These are phyloP conservation scores for Albifimbria verrucaria DNA, from an alignment of 2,329 filamentous ascomycete species.

Conservation along the genomic window DNA sequence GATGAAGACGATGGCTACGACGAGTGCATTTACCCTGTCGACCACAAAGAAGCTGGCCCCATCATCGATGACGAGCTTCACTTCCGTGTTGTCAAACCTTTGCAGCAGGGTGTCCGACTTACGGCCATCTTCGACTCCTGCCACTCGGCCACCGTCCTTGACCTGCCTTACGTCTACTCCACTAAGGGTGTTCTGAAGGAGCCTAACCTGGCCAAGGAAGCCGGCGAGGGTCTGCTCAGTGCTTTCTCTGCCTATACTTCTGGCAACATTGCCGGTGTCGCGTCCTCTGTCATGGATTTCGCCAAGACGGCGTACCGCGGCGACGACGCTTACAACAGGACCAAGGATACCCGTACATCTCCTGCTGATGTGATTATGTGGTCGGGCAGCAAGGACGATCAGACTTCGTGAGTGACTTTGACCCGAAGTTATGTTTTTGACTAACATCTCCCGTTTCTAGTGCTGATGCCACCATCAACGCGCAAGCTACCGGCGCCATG, in stretches of 20 bases:
- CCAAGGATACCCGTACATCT: slow-evolving; percentile 85
- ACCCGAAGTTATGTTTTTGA: neutral
- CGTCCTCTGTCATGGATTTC: slow-evolving; percentile 74
- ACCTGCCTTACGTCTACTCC: slow-evolving; percentile 76
- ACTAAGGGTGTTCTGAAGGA: slow-evolving; percentile 79
- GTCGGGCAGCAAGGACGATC: slow-evolving; percentile 93
- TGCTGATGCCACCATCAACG: slow-evolving; percentile 82
- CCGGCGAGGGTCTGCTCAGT: slow-evolving; percentile 66
- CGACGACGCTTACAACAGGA: slow-evolving; percentile 74
- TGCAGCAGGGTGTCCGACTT: slow-evolving; percentile 79
- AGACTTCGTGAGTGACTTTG: slow-evolving; percentile 64
- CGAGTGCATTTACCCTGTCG: slow-evolving; percentile 76
- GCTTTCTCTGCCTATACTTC: slow-evolving; percentile 76
- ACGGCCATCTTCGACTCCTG: slow-evolving; percentile 82
- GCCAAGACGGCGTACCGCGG: slow-evolving; percentile 85
- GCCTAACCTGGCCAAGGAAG: slow-evolving; percentile 77
- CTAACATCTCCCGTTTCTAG: slow-evolving; percentile 41
- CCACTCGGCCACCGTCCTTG: slow-evolving; percentile 74
- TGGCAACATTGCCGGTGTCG: slow-evolving; percentile 80
- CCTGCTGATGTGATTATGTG: slow-evolving; percentile 97
- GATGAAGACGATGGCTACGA: slow-evolving; percentile 77
- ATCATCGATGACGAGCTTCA: slow-evolving; percentile 81
- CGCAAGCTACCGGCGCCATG: slow-evolving; percentile 95
- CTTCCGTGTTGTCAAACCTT: slow-evolving; percentile 69
- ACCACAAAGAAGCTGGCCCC: slow-evolving; percentile 66